Evolutionary conservation across 179 eudicot genomes (phyloP), one percentile per base, ranked within the genome.

Genomic region (Sideroxylon spinosum): DNA sequence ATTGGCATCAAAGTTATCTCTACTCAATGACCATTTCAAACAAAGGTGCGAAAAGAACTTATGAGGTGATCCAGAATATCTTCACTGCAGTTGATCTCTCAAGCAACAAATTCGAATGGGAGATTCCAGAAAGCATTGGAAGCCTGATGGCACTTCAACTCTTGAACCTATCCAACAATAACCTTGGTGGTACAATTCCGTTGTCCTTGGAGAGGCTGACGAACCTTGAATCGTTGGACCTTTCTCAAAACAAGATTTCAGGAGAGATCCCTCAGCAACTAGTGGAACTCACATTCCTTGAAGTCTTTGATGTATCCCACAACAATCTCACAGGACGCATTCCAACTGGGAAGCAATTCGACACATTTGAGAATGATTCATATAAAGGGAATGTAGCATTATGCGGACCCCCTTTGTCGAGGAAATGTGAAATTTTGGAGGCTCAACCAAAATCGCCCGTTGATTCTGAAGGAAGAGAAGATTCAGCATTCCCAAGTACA

Each of bases 141-240:
- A 48, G 68, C 13, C 85, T 88, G 11, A 55, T 19, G 9, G 81
- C 75, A 13, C 83, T 88, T 37, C 70, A 75, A 49, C 20, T 74
- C 2, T 75, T 86, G 26, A 84, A 84, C 72, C 73, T 88, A 1
- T 88, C 90, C 29, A 48, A 81, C 83, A 86, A 88, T 55, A 13
- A 46, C 71, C 74, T 88, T 3, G 57, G 44, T 0, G 87, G 89
- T 9, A 11, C 7, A 12, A 81, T 88, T n/a, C 83, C 86, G 11
- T 25, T 77, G 9, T 86, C 85, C 9, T 25, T 86, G 17, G 79
- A 81, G 5, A 79, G 79, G n/a, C 61, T 88, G 22, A 75, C n/a
- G 59, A 63, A 82, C 8, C 81, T 88, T 8, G 85, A 86, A 19
- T 84, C 85, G 0, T 75, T 84, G n/a, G 91, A 86, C 37, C 86